Evolutionary conservation across 805 yeast species (phyloP), one percentile per base, ranked within the genome.

Genomic region (Ogataea methanolica): DNA sequence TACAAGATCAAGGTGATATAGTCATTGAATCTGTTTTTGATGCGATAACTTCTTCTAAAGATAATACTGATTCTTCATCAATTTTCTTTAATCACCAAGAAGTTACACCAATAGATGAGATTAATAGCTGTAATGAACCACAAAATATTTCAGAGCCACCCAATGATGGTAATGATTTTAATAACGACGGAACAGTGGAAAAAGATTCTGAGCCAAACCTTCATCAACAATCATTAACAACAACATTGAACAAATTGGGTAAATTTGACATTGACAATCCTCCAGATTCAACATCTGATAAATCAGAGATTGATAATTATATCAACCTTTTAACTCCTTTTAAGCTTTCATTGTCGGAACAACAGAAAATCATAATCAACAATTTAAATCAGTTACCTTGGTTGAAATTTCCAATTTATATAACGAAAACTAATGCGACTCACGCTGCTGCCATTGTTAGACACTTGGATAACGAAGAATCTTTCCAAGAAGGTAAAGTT

Each of bases 371-470:
- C 14, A 85, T 86, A 38, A 73, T 85, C 33, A 66, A 66, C 29
- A 72, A 74, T 44, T 72, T 88, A 60, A 88, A 88, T 62, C 54
- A 64, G 4, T 61, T 87, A 5, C 58, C 68, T 2, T 89, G 96
- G 96, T 63, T 69, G 39, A 88, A 87, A 60, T 83, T 66, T 55
- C 91, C 94, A 0, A 74, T 88, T 26, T 75, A 83, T 49, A 84
- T 88, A 48, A 74, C 83, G 36, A 69, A 76, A 31, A 82, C 92
- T 6, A 73, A 73, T 42, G 77, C 82, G 39, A 78, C 95, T 1
- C 96, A 88, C 59, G 88, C 95, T 1, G 95, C 94, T 1, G 83
- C 88, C 2, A 85, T 88, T 49, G 87, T 83, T 39, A 74, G 96
- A 43, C 79, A 75, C 51, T 67, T 68, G 22, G 77, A 75, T 31